phyloP scores from a whole-genome alignment of 106 monocot genomes.

The Gastrodia elata region DNA sequence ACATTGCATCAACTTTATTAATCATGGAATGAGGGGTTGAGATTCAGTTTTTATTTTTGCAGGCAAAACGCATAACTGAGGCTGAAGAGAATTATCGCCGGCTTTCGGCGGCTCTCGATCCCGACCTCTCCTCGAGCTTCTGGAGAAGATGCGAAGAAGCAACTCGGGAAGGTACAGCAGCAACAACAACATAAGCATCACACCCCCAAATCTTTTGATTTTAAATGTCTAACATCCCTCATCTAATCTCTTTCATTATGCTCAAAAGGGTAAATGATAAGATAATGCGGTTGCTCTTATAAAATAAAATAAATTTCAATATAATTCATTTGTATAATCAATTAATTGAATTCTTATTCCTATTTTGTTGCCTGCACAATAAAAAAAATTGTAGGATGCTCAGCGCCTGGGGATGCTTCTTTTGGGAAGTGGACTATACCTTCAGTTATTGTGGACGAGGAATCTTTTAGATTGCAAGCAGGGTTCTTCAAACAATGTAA shows the following conservation, averaged over 20 bases:
- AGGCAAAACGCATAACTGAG: conserved; percentile 78
- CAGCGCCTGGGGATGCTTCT: conserved; percentile 30
- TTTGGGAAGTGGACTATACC: conserved; percentile 83
- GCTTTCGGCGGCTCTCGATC: conserved; percentile 40
- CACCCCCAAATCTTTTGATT: too few species aligned
- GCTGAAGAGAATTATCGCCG: conserved; percentile 57
- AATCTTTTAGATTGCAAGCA: conserved; percentile 39
- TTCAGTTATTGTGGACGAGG: conserved; percentile 62
- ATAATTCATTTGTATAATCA: not conserved
- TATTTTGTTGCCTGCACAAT: too few species aligned
- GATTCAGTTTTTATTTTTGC: not conserved
- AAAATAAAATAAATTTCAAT: too few species aligned
- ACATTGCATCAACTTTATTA: too few species aligned
- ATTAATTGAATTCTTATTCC: not conserved
- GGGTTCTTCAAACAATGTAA: not conserved
- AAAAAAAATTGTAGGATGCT: conserved; percentile 34
- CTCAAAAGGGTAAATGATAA: too few species aligned
- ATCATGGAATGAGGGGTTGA: too few species aligned
- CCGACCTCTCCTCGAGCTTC: conserved; percentile 42
- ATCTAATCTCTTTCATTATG: too few species aligned
- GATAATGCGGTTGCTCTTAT: too few species aligned
- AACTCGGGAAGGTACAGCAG: conserved; percentile 69
- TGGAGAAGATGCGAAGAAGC: conserved; percentile 84
- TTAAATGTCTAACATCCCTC: too few species aligned
- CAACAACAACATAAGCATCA: too few species aligned